Conservation (phyloP, 1,284 basidiomycete species). For the Fistulinella cinereoalba region DNA sequence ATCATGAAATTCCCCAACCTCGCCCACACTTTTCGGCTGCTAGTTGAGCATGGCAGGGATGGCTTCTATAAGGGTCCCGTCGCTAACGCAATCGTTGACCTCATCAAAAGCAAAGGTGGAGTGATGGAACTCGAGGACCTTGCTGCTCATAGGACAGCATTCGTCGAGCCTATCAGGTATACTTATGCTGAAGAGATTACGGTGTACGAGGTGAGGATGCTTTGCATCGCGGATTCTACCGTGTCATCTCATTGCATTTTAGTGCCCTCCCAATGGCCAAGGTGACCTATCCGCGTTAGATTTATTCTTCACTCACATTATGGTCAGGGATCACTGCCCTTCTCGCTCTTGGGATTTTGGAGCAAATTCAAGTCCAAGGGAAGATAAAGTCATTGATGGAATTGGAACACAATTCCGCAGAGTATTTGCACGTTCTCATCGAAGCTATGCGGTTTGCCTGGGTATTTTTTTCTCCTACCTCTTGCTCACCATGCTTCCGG, state of each 20-base stretch:
- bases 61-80: slow-evolving; percentile 92
- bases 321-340: slow-evolving; percentile 79
- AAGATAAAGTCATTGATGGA: slow-evolving; percentile 68
- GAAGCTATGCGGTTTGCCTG: slow-evolving; percentile 70
- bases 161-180: slow-evolving; percentile 89
- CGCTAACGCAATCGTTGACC: slow-evolving; percentile 86
- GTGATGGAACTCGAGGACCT: slow-evolving; percentile 90
- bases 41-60: slow-evolving; percentile 80
- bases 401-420: slow-evolving; percentile 83
- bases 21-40: slow-evolving; percentile 77
- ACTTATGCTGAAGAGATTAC: slow-evolving; percentile 82
- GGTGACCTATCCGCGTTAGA: slow-evolving; percentile 40
- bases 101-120: slow-evolving; percentile 81
- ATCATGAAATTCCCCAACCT: slow-evolving; percentile 78
- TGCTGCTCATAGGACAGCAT: slow-evolving; percentile 70
- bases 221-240: background rate
- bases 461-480: background rate
- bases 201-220: slow-evolving; percentile 69
- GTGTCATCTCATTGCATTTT: background rate
- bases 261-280: slow-evolving; percentile 96
- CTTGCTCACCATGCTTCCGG: slow-evolving; percentile 2
- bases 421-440: slow-evolving; percentile 87
- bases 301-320: background rate
- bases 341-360: slow-evolving; percentile 89
- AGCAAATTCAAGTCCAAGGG: slow-evolving; percentile 76